Conservation (phyloP, 345 rosid species). For the Lumnitzera racemosa region DNA sequence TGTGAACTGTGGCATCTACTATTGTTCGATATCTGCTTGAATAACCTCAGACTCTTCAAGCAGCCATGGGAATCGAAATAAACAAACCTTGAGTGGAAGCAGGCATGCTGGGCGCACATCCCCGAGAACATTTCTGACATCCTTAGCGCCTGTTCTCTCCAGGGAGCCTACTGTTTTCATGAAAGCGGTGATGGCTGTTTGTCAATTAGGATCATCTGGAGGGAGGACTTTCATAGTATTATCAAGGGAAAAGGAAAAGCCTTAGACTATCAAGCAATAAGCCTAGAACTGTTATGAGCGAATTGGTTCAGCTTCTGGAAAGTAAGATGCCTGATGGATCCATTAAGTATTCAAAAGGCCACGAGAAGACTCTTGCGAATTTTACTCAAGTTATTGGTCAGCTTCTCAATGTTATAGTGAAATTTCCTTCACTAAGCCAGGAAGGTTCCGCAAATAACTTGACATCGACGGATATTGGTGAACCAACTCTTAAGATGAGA, state of each 20-base stretch:
- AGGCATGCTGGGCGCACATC: conserved; percentile 65
- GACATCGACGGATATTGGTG: conserved; percentile 76
- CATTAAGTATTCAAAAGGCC: conserved; percentile 68
- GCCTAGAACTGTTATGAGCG: conserved; percentile 44
- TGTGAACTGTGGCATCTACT: conserved; percentile 86
- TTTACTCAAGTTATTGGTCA: conserved; percentile 86
- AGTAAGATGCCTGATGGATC: conserved; percentile 65
- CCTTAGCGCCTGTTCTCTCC: conserved; percentile 85
- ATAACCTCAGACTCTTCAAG: conserved; percentile 94
- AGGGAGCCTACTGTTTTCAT: conserved; percentile 86
- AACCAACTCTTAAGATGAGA: conserved; percentile 64
- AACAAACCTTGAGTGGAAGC: conserved; percentile 66
- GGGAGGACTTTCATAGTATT: conserved; percentile 71
- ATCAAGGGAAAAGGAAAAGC: conserved; percentile 68
- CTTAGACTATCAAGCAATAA: conserved; percentile 51
- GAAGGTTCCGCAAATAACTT: conserved; percentile 40
- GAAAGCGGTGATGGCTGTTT: conserved; percentile 73
- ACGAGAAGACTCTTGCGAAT: conserved; percentile 71
- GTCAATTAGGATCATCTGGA: conserved; percentile 86
- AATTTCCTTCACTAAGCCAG: conserved; percentile 45
- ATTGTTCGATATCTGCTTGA: conserved; percentile 87
- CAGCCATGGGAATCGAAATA: conserved; percentile 95
- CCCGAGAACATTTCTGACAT: conserved; percentile 62
- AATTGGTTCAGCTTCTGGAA: conserved; percentile 62
- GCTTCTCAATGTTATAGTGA: conserved; percentile 83